Percentiles rank a stretch among this genome's conserved stretches.
phyloP scores from a whole-genome alignment of 2,329 filamentous ascomycete species.

The Neonectria faginata region DNA sequence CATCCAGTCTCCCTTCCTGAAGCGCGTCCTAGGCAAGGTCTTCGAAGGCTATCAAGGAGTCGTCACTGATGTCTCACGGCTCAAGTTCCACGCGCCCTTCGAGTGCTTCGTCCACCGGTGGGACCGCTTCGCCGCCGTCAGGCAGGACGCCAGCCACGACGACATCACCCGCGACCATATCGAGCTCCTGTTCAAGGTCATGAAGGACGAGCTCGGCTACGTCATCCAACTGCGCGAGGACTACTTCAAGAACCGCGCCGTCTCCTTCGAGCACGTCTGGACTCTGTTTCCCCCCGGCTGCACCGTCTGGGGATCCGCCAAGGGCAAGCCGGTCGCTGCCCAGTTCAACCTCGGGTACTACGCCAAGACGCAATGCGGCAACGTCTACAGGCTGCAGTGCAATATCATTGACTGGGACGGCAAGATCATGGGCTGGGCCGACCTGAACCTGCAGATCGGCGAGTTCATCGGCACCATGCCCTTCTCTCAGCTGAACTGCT shows the following conservation, averaged over 20 bases:
- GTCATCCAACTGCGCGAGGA: slow-evolving; percentile 63
- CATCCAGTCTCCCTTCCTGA: slow-evolving; percentile 72
- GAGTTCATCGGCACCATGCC: slow-evolving; percentile 58
- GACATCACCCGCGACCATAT: slow-evolving; percentile 58
- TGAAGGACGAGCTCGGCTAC: slow-evolving; percentile 64
- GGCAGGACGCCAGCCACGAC: slow-evolving; percentile 57
- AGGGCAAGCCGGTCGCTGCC: slow-evolving; percentile 55
- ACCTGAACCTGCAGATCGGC: slow-evolving; percentile 51
- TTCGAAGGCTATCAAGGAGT: slow-evolving; percentile 71
- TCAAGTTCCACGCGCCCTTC: slow-evolving; percentile 72
- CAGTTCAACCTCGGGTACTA: slow-evolving; percentile 54
- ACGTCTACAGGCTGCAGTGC: slow-evolving; percentile 54
- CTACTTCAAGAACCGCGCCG: slow-evolving; percentile 63
- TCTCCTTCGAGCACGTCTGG: slow-evolving; percentile 65
- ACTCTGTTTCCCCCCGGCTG: slow-evolving; percentile 64
- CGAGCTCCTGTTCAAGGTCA: slow-evolving; percentile 58
- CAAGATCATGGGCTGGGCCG: slow-evolving; percentile 57
- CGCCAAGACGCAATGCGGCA: slow-evolving; percentile 51
- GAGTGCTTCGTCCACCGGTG: slow-evolving; percentile 75
- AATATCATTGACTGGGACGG: slow-evolving; percentile 63
- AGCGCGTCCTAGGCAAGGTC: slow-evolving; percentile 65
- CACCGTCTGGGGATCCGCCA: slow-evolving; percentile 54
- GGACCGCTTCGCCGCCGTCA: slow-evolving; percentile 58
- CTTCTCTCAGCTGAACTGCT: slow-evolving; percentile 58
- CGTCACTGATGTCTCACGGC: slow-evolving; percentile 67